Base-by-base conservation (phyloP, 768 basidiomycete genomes). In the Nidularia pulvinata region DNA sequence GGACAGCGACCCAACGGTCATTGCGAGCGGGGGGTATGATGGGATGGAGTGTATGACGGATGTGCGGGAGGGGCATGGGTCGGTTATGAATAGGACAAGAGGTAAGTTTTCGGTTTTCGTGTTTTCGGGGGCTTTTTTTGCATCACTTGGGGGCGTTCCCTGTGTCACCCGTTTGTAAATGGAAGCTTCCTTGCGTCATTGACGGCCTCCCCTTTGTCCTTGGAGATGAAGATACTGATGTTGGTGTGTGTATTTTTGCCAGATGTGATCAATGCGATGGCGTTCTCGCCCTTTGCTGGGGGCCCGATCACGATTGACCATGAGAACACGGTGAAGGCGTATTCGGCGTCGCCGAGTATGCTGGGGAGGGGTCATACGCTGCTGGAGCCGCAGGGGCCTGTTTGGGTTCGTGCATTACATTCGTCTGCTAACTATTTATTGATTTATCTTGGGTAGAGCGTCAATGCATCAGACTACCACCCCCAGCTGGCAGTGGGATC, bases 391-490 rank as follows among this genome's bases (percentile, higher is more conserved):
- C 76, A 82, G 13, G 94, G 93, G 0, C 87, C 93, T 7, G 79
- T 91, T 53, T 93, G 91, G 93, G 94, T 95, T 57, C 19, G 84
- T 71, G 6, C n/a, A 30, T 1, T 9, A 44, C 33, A 6, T 44
- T 44, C 13, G 30, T 45, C 35, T 48, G 22, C 13, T 47, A n/a
- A 50, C 11, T 7, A 10, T 45, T 48, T 44, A 13, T 50, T 51
- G 9, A 53, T 32, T 30, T 34, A 32, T 34, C 22, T 7, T 51
- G 14, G 22, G 19, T 61, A 95, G 95, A 82, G 78, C 52, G 67
- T 95, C 30, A 74, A 79, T 52, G 76, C 85, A 1, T 96, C 95
- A 0, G 90, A 96, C 46, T 89, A 87, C 61, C 96, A 98, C 61
- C 87, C 93, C 5, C 91, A 94, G 65, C 69, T 96, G 4, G 90